Evolutionary conservation across 225 moss, liverwort and hornwort genomes (phyloP), one percentile per base, ranked within the genome.

Genomic region (Takakia lepidozioides): DNA sequence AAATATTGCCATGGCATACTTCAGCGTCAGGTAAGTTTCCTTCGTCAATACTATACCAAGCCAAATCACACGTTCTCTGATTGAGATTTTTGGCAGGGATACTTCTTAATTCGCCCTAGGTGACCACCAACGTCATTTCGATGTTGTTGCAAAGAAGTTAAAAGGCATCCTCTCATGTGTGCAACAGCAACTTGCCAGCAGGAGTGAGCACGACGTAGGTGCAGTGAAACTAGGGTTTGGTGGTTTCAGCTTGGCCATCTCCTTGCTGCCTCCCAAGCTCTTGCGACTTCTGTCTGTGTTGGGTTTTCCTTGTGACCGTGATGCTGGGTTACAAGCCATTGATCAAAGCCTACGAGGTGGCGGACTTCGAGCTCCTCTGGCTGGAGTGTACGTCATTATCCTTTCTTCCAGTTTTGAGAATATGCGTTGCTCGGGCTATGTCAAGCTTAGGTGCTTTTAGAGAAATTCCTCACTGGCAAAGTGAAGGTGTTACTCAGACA

Each of bases 351-450:
- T 93, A 51, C 75, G 56, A 49, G 86, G 93, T 69, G 93, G 88
- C 54, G 93, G 93, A 44, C 78, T 93, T 58, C 88, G 93, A 62
- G 81, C 93, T 67, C 85, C 93, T 74, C 81, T 93, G 58, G 78
- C 86, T 81, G 93, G 93, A 77, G 66, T 93, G 93, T 88, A 81
- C 65, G 88, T 66, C n/a, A n/a, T n/a, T n/a, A n/a, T n/a, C n/a
- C n/a, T n/a, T n/a, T n/a, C n/a, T n/a, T n/a, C n/a, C n/a, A n/a
- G n/a, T n/a, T n/a, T n/a, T n/a, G n/a, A n/a, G n/a, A n/a, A n/a
- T n/a, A n/a, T n/a, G n/a, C n/a, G n/a, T n/a, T n/a, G n/a, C n/a
- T n/a, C n/a, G n/a, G n/a, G n/a, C n/a, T n/a, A n/a, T n/a, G n/a
- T n/a, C n/a, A n/a, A n/a, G n/a, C n/a, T n/a, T n/a, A n/a, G n/a